Conservation (phyloP, 352 stramenopile genomes). For the Globisporangium cystogenes region DNA sequence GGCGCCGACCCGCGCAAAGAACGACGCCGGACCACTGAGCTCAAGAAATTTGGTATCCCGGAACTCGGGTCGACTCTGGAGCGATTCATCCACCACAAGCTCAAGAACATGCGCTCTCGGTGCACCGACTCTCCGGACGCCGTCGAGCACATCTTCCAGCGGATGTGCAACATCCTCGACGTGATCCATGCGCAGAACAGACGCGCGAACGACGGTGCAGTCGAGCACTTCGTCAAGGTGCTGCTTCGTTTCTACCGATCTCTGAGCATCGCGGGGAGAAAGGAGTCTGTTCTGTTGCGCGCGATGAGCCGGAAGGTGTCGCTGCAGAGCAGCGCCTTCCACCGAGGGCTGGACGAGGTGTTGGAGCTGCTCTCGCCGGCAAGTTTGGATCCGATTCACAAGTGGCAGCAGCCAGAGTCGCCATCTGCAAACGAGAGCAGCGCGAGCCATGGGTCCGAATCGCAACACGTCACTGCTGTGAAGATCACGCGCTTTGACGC, state of each 20-base stretch:
- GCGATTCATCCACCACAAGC: no score
- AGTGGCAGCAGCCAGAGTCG: no score
- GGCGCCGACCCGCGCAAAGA: no score
- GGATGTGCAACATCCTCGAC: neutral
- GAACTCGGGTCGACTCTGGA: no score
- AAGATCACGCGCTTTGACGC: no score
- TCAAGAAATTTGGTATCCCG: no score
- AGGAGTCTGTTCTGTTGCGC: neutral
- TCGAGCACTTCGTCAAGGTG: neutral
- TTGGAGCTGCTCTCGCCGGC: neutral
- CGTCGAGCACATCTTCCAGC: neutral
- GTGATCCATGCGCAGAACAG: neutral
- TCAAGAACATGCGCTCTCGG: neutral
- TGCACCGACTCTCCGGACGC: neutral
- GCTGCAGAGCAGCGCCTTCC: neutral
- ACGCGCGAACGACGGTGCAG: neutral
- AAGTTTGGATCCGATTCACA: neutral
- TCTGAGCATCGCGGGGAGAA: neutral
- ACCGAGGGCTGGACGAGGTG: conserved; percentile 1
- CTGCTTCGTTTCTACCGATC: neutral
- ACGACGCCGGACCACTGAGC: no score
- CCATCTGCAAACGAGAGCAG: no score
- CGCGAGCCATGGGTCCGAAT: no score
- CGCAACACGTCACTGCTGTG: no score
- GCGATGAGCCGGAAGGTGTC: conserved; percentile 1